phyloP scores from a whole-genome alignment of 176 grass and related monocot species.

The Elaeis guineensis region DNA sequence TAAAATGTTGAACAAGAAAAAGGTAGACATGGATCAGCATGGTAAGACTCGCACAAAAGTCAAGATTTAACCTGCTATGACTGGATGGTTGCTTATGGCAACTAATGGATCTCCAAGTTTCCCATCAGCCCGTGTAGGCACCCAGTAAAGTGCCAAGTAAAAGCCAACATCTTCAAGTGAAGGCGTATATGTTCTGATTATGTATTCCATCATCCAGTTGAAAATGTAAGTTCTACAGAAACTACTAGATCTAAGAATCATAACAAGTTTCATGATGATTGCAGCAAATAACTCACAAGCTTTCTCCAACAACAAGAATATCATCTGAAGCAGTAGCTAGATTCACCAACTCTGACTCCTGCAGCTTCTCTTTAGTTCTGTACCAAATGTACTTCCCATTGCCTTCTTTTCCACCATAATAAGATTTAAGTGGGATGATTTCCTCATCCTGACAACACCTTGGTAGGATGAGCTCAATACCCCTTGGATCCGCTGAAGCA shows the following conservation, averaged over 20 bases:
- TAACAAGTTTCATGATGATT: no score
- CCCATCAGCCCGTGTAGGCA: slow-evolving; percentile 81
- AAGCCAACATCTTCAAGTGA: slow-evolving; percentile 77
- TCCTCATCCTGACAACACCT: slow-evolving; percentile 66
- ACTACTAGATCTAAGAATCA: not conserved
- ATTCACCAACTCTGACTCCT: slow-evolving; percentile 41
- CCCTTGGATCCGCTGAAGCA: slow-evolving; percentile 66
- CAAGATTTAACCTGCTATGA: slow-evolving; percentile 67
- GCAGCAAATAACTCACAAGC: slow-evolving; percentile 44
- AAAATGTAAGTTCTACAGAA: slow-evolving; percentile 7
- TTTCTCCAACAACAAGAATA: slow-evolving; percentile 48
- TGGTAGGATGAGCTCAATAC: slow-evolving; percentile 53
- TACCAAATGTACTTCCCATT: slow-evolving; percentile 75
- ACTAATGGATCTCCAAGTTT: slow-evolving; percentile 55
- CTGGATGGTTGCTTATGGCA: slow-evolving; percentile 47
- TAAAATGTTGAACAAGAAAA: no score
- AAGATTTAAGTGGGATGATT: slow-evolving; percentile 72
- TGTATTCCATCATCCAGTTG: slow-evolving; percentile 24
- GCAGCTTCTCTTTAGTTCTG: slow-evolving; percentile 47
- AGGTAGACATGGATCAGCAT: no score
- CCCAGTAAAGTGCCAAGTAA: slow-evolving; percentile 70
- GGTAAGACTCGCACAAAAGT: not conserved
- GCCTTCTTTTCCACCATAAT: slow-evolving; percentile 92
- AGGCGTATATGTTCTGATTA: slow-evolving; percentile 67
- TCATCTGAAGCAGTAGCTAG: slow-evolving; percentile 37